Percentiles rank a stretch among this genome's conserved stretches.
Evolutionary conservation across 768 basidiomycete species (phyloP).

Genomic region (Hemileccinum rubropunctum): DNA sequence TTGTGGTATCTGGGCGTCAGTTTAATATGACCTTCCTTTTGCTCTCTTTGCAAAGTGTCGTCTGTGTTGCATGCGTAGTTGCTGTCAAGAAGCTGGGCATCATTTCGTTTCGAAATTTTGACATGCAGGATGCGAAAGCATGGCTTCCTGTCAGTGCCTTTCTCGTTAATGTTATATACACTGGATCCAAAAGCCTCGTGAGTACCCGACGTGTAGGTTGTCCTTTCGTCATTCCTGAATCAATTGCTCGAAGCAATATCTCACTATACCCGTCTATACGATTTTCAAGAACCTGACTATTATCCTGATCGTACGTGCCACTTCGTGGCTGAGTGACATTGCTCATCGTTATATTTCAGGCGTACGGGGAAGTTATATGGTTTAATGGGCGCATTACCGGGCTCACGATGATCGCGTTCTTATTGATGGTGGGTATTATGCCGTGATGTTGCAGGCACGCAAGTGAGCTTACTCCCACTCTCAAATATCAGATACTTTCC

Average conservation of each 20-base stretch:
- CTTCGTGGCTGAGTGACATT: not conserved
- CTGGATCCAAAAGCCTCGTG: constrained; percentile 94
- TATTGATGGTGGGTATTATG: constrained; percentile 71
- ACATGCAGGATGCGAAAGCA: constrained; percentile 75
- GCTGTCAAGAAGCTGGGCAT: constrained; percentile 70
- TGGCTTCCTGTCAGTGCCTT: constrained; percentile 96
- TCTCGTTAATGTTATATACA: constrained; percentile 94
- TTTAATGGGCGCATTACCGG: constrained; percentile 88
- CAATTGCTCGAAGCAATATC: constrained; percentile 69
- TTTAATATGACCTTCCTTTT: constrained; percentile 99
- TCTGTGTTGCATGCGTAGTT: constrained; percentile 79
- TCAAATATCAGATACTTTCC: constrained; percentile 67
- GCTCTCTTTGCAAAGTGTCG: constrained; percentile 84
- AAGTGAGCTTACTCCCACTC: not conserved
- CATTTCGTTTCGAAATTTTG: constrained; percentile 84
- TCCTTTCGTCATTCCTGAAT: not conserved
- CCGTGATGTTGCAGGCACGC: not conserved
- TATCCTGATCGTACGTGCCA: constrained; percentile 80
- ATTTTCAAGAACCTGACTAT: constrained; percentile 99
- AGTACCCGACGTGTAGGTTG: constrained; percentile 31
- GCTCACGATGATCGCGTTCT: constrained; percentile 85
- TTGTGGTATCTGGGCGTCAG: constrained; percentile 87
- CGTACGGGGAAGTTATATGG: constrained; percentile 97
- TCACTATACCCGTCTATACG: constrained; percentile 96
- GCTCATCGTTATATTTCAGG: constrained; percentile 42